phyloP scores from a whole-genome alignment of 179 eudicot species.

The Silene noctiflora region DNA sequence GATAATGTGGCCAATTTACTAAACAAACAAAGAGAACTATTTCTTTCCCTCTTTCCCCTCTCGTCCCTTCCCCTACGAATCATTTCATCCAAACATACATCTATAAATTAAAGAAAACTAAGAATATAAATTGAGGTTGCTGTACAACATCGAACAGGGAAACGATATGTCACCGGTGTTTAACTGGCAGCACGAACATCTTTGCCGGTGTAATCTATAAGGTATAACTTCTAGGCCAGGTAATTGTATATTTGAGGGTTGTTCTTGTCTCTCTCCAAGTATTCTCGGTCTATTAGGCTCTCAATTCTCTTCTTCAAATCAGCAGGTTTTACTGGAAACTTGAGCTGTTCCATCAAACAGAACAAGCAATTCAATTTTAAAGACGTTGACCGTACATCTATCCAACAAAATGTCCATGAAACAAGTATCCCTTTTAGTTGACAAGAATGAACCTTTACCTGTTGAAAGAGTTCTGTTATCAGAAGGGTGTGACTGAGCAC shows the following conservation, averaged over 20 bases:
- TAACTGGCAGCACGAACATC: slow-evolving; percentile 3
- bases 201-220: slow-evolving; percentile 21
- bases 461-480: slow-evolving; percentile 97
- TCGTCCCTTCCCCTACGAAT: not conserved
- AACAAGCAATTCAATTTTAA: not conserved
- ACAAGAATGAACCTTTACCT: slow-evolving; percentile 45
- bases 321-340: slow-evolving; percentile 92
- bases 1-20: not conserved
- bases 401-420: too few species aligned
- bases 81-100: not conserved
- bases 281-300: slow-evolving; percentile 94
- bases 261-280: slow-evolving; percentile 92
- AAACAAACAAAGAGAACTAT: not conserved
- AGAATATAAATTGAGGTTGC: not conserved
- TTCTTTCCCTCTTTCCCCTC: not conserved
- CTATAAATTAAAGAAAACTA: not conserved
- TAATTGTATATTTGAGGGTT: slow-evolving; percentile 96
- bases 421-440: too few species aligned
- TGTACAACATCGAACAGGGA: not conserved
- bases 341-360: slow-evolving; percentile 59
- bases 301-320: slow-evolving; percentile 99
- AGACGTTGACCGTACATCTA: not conserved
- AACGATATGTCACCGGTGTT: not conserved
- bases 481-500: slow-evolving; percentile 92
- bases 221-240: slow-evolving; percentile 50